Base-by-base conservation (phyloP, 371 early-diverging fungal species). In the Homolaphlyctis polyrhiza region DNA sequence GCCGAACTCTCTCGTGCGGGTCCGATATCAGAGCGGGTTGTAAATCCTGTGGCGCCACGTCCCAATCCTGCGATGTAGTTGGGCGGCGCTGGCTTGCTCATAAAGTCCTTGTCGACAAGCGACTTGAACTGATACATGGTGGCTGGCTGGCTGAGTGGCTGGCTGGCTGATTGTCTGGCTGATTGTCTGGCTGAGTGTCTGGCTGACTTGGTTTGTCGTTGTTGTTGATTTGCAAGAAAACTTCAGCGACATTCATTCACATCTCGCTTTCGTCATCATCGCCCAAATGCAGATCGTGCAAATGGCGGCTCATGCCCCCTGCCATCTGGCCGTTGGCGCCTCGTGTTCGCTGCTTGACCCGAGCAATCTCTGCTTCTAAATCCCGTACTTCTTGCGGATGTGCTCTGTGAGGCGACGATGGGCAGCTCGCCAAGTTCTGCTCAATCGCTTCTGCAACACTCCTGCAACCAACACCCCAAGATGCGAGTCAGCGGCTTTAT, bases 11-110 rank as follows among this genome's bases (percentile, higher is more conserved):
- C 97, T 71, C 95, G 86, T 2, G 96, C 97, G 33, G 97, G 95
- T 63, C 97, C 98, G 65, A 97, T 93, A 80, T 96, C 97, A 2
- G 96, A 93, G 32, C 96, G 89, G n/a, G 97, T 97, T 2, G 97
- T 97, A 70, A 97, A 97, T 5, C 97, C 96, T 8, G 93, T 91
- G 0, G 98, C 97, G 66, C 91, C 98, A 76, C 98, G 86, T 32
- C 96, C 97, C 11, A 96, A 78, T 69, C 98, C 98, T 27, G 97
- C 97, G 61, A 97, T 93, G 70, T 97, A 97, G 66, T 92, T 92
- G 23, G 81, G 81, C 4, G 81, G 81, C 2, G 81, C 66, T 57
- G 76, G 72, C 65, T 64, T 70, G 52, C 51, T 61, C 65, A 80
- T 70, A 54, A 77, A 80, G 66, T 80, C 80, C 1, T 74, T 72